Evolutionary conservation across 805 yeast genomes (phyloP).

Genomic region (Isabelozyma rhagii): DNA sequence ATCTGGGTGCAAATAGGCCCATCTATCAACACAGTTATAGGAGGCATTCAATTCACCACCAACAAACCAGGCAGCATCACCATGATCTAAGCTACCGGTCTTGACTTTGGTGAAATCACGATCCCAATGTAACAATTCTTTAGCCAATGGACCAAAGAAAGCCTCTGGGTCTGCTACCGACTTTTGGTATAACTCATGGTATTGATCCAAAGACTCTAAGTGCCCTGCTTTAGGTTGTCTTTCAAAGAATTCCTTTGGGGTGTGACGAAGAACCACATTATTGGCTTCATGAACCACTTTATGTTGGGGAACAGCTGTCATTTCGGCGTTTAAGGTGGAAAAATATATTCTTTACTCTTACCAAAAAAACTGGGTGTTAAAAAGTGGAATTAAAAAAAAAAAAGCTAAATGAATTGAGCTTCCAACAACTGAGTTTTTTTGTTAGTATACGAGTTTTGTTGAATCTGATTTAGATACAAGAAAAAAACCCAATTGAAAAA

Average conservation of each 20-base stretch:
- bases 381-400: no score
- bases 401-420: no score
- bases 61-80: constrained; percentile 88
- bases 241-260: constrained; percentile 53
- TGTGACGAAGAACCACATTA: constrained; percentile 43
- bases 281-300: constrained; percentile 62
- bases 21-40: constrained; percentile 93
- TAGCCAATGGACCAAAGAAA: constrained; percentile 57
- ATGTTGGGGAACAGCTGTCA: constrained; percentile 32
- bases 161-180: constrained; percentile 53
- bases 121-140: constrained; percentile 50
- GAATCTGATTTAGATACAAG: no score
- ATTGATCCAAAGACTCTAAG: constrained; percentile 59
- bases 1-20: constrained; percentile 83
- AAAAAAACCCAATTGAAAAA: no score
- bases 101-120: constrained; percentile 45
- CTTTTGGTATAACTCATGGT: constrained; percentile 49
- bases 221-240: constrained; percentile 63
- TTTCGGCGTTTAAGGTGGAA: constrained; percentile 1
- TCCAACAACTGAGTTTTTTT: no score
- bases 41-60: constrained; percentile 92
- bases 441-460: no score
- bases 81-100: constrained; percentile 42
- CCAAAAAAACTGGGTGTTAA: no score
- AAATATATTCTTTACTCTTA: no score